Evolutionary conservation across 306 rosid genomes (phyloP).

Genomic region (Astragalus glycyphyllos): DNA sequence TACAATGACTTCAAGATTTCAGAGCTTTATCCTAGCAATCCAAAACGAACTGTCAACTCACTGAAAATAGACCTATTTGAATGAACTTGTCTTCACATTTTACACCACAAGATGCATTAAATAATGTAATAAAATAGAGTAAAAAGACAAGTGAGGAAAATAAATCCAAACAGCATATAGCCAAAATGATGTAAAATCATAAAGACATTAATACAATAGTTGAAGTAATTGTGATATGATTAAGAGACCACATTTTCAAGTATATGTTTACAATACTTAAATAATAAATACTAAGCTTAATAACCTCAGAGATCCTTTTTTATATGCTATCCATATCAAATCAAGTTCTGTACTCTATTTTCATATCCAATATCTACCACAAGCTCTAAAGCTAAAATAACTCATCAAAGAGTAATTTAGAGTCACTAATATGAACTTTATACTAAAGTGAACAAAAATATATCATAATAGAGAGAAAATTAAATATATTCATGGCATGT

Average conservation of each 20-base stretch:
- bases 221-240: background rate
- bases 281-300: background rate
- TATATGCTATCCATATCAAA: constrained; percentile 36
- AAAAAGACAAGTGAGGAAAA: background rate
- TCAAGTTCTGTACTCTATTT: constrained; percentile 40
- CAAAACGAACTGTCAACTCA: background rate
- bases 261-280: background rate
- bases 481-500: constrained; percentile 71
- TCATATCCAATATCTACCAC: constrained; percentile 41
- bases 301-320: background rate
- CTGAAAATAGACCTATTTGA: background rate
- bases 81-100: constrained; percentile 4
- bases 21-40: background rate
- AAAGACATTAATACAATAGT: too few relatives aligned
- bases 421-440: constrained; percentile 35
- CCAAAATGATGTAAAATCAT: background rate
- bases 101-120: background rate
- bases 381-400: constrained; percentile 39
- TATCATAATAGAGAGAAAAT: constrained; percentile 29
- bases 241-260: background rate
- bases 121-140: background rate
- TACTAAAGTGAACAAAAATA: constrained; percentile 36
- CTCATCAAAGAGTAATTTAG: constrained; percentile 35
- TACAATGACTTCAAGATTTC: background rate
- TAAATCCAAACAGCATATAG: background rate